Conservation (phyloP, 768 basidiomycete species). For the Russula olivacea region DNA sequence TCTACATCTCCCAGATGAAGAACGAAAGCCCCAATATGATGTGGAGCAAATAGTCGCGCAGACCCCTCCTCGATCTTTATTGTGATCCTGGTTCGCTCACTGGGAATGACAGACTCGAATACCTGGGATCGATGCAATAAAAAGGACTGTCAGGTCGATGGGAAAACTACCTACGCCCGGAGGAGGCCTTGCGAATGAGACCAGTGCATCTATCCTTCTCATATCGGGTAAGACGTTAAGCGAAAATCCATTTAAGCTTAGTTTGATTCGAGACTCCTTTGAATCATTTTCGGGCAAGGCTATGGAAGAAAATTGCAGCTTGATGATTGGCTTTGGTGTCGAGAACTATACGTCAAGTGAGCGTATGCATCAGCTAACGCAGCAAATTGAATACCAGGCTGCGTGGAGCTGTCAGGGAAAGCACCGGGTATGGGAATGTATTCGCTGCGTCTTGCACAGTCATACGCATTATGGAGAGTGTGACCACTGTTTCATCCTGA, state of each 20-base stretch:
- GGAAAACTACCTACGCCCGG: slow-evolving; percentile 62
- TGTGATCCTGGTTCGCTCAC: slow-evolving; percentile 71
- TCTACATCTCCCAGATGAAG: slow-evolving; percentile 58
- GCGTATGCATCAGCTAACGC: not conserved
- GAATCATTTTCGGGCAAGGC: slow-evolving; percentile 50
- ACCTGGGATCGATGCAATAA: slow-evolving; percentile 42
- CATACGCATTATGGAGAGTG: slow-evolving; percentile 57
- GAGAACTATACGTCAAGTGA: slow-evolving; percentile 24
- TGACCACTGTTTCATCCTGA: slow-evolving; percentile 68
- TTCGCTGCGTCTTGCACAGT: slow-evolving; percentile 44
- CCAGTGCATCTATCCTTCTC: slow-evolving; percentile 56
- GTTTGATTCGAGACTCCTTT: slow-evolving; percentile 74
- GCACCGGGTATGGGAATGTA: slow-evolving; percentile 36
- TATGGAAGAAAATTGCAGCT: slow-evolving; percentile 62
- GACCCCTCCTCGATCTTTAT: slow-evolving; percentile 64
- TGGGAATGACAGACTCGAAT: slow-evolving; percentile 91
- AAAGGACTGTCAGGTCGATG: not conserved
- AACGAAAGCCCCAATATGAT: slow-evolving; percentile 59
- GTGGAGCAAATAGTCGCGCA: slow-evolving; percentile 51
- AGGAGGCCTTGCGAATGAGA: slow-evolving; percentile 68
- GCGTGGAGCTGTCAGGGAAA: slow-evolving; percentile 52
- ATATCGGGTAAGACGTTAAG: slow-evolving; percentile 57
- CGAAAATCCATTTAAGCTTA: slow-evolving; percentile 60
- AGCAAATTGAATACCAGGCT: slow-evolving; percentile 45
- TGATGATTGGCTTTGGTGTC: slow-evolving; percentile 46